These are phyloP conservation scores for Malus sylvestris DNA, from an alignment of 306 rosid species.

Conservation along the genomic window DNA sequence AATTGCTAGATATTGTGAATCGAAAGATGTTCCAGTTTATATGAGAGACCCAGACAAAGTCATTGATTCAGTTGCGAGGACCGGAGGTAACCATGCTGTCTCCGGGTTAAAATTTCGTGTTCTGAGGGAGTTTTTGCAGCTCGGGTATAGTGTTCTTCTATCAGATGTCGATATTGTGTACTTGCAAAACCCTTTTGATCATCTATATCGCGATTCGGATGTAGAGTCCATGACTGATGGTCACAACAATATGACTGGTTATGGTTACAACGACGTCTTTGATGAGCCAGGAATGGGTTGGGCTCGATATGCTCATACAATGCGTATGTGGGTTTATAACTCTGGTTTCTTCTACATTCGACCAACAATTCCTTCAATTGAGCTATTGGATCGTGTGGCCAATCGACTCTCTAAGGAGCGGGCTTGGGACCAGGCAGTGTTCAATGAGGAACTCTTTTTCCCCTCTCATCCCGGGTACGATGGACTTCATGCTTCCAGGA, in stretches of 20 bases:
- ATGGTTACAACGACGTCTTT: constrained; percentile 69
- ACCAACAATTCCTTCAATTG: constrained; percentile 83
- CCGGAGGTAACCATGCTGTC: constrained; percentile 78
- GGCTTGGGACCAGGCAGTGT: constrained; percentile 96
- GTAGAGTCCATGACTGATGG: constrained; percentile 97
- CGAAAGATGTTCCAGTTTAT: constrained; percentile 68
- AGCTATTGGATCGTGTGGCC: constrained; percentile 87
- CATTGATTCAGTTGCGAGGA: constrained; percentile 50
- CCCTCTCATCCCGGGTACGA: constrained; percentile 78
- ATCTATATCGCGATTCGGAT: constrained; percentile 72
- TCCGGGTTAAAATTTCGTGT: constrained; percentile 72
- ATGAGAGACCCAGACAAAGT: constrained; percentile 62
- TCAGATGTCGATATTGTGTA: constrained; percentile 93
- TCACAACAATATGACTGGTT: constrained; percentile 70
- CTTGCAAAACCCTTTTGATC: constrained; percentile 74
- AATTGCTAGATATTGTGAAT: constrained; percentile 42
- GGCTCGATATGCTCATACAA: constrained; percentile 85
- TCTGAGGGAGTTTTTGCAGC: constrained; percentile 83
- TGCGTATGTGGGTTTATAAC: constrained; percentile 93
- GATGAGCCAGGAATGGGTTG: constrained; percentile 87
- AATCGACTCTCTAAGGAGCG: constrained; percentile 55
- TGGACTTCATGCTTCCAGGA: constrained; percentile 78
- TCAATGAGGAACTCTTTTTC: constrained; percentile 82
- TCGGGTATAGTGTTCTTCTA: constrained; percentile 82
- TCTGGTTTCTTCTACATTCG: constrained; percentile 91